Evolutionary conservation across 2,329 filamentous ascomycete genomes (phyloP).

Genomic region (Pseudogymnoascus sp.): DNA sequence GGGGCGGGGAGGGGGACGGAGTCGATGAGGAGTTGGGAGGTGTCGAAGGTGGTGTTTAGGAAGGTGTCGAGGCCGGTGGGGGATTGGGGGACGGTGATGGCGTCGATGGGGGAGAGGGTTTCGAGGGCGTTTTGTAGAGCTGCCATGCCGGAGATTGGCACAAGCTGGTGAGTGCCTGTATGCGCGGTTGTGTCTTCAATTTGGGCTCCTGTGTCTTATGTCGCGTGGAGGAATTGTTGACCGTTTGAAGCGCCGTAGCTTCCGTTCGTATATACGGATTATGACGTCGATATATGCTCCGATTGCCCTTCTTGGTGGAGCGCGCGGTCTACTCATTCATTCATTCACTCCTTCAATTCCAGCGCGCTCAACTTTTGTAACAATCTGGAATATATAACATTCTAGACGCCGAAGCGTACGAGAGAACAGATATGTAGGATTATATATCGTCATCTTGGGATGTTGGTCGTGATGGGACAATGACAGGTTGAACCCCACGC

Average conservation of each 20-base stretch:
- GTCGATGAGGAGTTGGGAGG: constrained; percentile 65
- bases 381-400: not conserved
- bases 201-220: not conserved
- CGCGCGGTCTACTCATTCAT: not conserved
- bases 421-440: not conserved
- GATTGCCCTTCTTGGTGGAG: not conserved
- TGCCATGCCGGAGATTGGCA: constrained; percentile 16
- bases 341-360: not conserved
- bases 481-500: not conserved
- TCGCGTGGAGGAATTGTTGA: not conserved
- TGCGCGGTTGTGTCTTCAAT: not conserved
- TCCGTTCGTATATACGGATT: not conserved
- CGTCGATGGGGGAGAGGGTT: constrained; percentile 49
- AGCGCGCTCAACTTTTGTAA: not conserved
- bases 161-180: not conserved
- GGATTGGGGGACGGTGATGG: constrained; percentile 38
- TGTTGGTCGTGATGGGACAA: not conserved
- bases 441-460: not conserved
- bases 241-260: not conserved
- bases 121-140: constrained; percentile 52
- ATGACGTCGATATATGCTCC: not conserved
- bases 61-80: constrained; percentile 44
- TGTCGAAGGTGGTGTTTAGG: constrained; percentile 52
- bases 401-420: not conserved
- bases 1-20: constrained; percentile 64